Base-by-base conservation (phyloP, 2,329 filamentous ascomycete species). In the Graphilbum ipis-grandicollis region DNA sequence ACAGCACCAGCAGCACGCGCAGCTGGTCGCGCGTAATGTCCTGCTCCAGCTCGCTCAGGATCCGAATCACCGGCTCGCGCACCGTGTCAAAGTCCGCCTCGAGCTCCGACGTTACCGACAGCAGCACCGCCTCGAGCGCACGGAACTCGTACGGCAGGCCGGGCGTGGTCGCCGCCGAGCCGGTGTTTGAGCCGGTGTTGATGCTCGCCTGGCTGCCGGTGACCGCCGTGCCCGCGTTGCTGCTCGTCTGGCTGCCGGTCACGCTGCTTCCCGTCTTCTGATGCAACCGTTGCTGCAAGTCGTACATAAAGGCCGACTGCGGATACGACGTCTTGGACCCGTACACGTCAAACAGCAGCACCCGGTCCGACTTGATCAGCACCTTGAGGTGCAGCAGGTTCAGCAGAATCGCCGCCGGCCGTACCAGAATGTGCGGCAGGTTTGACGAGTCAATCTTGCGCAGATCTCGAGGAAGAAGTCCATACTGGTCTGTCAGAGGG, bases 381-480 rank as follows among this genome's bases (percentile, higher is more conserved):
- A 93, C 90, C 42, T 90, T 82, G 34, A 98, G 73, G 56, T 98
- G 90, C n/a, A 96, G 72, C 10, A 98, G 68, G 52, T 96, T 98
- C 47, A 98, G 80, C 2, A 98, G 68, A 44, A 98, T 96, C 5
- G 88, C 84, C 8, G 81, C 86, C 7, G 84, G 85, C 25, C 90
- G 84, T 44, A 98, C 77, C 45, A 96, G 76, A 39, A 98, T 96
- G 51, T 94, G 86, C 9, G 90, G 90, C 18, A 98, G 71, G 42
- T 92, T 82, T 40, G 84, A 93, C 13, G 86, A 94, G 55, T 98
- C 90, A 51, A 98, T 94, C 59, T 98, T 98, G 49, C 90, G 81
- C 39, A 98, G 65, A 62, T 98, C 90, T 43, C 90, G 86, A 39
- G 90, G 88, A 34, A 94, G 69, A 19, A 96, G 69, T 31, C 86